A percentile compares a stretch with the other conserved stretches of the same genome.
These are phyloP conservation scores for Paramecium caudatum DNA, from an alignment of 73 alveolate genomes.

Conservation along the genomic window DNA sequence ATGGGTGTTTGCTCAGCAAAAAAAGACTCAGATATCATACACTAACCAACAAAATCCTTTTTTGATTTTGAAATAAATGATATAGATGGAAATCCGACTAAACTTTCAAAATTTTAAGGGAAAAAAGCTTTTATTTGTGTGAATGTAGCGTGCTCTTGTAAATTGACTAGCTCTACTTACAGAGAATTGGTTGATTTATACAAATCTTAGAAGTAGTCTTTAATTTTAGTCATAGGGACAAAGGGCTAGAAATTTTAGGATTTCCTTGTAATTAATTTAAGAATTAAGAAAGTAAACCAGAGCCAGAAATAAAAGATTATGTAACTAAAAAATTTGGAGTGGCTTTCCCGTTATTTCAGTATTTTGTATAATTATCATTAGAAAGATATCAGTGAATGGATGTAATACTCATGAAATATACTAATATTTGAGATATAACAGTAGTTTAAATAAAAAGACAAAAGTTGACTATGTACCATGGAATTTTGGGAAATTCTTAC, in stretches of 20 bases:
- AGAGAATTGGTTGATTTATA: conserved; percentile 55
- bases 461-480: conserved; percentile 64
- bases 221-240: neutral
- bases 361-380: neutral
- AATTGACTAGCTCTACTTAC: conserved; percentile 58
- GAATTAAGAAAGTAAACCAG: conserved; percentile 62
- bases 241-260: conserved; percentile 73
- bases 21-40: neutral
- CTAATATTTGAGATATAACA: conserved; percentile 41
- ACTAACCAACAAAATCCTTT: neutral
- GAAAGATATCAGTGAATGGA: conserved; percentile 71
- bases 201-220: neutral
- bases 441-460: conserved; percentile 27
- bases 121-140: conserved; percentile 58
- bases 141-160: conserved; percentile 68
- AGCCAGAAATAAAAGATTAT: conserved; percentile 59
- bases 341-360: conserved; percentile 63
- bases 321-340: conserved; percentile 31
- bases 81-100: conserved; percentile 5
- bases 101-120: conserved; percentile 12
- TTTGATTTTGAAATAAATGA: conserved; percentile 34
- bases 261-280: conserved; percentile 72
- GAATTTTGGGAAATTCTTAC: conserved; percentile 69
- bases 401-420: conserved; percentile 60
- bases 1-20: neutral